Evolutionary conservation across 202 grass and related monocot genomes (phyloP).

Genomic region (Zoysia matrella): DNA sequence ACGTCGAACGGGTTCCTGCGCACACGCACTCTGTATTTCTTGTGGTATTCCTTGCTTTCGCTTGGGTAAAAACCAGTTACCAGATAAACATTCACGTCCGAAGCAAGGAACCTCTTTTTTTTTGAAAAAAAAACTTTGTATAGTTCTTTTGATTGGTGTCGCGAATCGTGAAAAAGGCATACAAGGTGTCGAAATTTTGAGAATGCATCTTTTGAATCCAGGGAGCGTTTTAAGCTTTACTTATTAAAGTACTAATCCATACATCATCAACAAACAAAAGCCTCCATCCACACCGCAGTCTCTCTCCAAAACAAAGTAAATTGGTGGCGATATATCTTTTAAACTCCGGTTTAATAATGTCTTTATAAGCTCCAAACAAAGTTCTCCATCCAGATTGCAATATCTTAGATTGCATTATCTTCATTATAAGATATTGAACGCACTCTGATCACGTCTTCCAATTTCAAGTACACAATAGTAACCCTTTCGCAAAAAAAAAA

Average conservation of each 20-base stretch:
- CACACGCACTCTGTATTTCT: slow-evolving; percentile 25
- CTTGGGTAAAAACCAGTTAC: neutral
- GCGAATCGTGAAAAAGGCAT: neutral
- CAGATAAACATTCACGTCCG: slow-evolving; percentile 34
- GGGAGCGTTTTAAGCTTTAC: too few species aligned
- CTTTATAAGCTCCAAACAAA: neutral
- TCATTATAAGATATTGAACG: neutral
- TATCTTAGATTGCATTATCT: neutral
- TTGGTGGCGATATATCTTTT: neutral
- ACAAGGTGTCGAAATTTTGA: too few species aligned
- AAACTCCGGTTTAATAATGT: neutral
- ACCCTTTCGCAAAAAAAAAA: neutral
- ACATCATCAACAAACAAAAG: neutral
- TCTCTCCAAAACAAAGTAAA: neutral
- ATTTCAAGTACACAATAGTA: neutral
- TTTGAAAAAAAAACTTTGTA: too few species aligned
- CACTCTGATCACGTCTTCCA: neutral
- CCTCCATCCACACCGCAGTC: neutral
- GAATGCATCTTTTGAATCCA: too few species aligned
- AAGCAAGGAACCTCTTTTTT: slow-evolving; percentile 21
- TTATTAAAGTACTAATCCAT: neutral
- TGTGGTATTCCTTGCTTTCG: slow-evolving; percentile 37
- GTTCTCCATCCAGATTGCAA: neutral
- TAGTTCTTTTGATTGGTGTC: neutral
- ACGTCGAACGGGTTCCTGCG: neutral